phyloP scores from a whole-genome alignment of 2,329 filamentous ascomycete genomes.

The Colletotrichum scovillei region DNA sequence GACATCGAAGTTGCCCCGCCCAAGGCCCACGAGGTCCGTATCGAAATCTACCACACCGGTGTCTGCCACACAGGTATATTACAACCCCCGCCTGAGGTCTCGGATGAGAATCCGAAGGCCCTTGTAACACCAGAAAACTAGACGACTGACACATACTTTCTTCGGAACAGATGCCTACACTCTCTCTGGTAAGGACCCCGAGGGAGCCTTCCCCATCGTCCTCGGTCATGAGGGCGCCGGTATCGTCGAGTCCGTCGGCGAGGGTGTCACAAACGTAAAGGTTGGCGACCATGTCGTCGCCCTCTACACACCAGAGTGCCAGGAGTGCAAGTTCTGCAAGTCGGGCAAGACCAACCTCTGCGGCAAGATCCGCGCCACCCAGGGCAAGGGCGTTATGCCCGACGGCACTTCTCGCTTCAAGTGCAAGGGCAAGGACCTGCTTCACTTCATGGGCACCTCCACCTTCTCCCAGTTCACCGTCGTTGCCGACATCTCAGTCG shows the following conservation, averaged over 20 bases:
- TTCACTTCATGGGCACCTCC: slow-evolving; percentile 99
- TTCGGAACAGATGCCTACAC: slow-evolving; percentile 84
- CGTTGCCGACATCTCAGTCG: slow-evolving; percentile 97
- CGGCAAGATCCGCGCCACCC: slow-evolving; percentile 95
- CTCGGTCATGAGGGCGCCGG: slow-evolving; percentile 93
- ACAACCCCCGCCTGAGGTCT: slow-evolving; percentile 33
- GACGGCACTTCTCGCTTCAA: slow-evolving; percentile 96
- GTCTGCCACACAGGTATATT: slow-evolving; percentile 92
- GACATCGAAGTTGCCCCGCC: slow-evolving; percentile 93
- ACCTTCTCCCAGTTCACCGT: slow-evolving; percentile 99
- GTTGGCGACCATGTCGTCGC: slow-evolving; percentile 91
- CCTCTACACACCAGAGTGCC: slow-evolving; percentile 95
- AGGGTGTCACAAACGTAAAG: slow-evolving; percentile 95
- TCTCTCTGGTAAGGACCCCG: slow-evolving; percentile 94
- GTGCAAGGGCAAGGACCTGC: slow-evolving; percentile 92
- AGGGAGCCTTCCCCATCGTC: slow-evolving; percentile 91
- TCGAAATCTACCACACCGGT: slow-evolving; percentile 96
- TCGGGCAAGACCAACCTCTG: slow-evolving; percentile 99
- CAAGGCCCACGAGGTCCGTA: slow-evolving; percentile 92
- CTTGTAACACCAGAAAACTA: too few relatives aligned
- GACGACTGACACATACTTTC: too few relatives aligned
- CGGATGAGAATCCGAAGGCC: background rate
- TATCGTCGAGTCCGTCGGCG: slow-evolving; percentile 92
- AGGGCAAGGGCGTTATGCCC: slow-evolving; percentile 96
- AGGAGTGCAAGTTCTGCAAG: slow-evolving; percentile 99